Conservation (phyloP, 768 basidiomycete genomes). For the Cubamyces lactineus region DNA sequence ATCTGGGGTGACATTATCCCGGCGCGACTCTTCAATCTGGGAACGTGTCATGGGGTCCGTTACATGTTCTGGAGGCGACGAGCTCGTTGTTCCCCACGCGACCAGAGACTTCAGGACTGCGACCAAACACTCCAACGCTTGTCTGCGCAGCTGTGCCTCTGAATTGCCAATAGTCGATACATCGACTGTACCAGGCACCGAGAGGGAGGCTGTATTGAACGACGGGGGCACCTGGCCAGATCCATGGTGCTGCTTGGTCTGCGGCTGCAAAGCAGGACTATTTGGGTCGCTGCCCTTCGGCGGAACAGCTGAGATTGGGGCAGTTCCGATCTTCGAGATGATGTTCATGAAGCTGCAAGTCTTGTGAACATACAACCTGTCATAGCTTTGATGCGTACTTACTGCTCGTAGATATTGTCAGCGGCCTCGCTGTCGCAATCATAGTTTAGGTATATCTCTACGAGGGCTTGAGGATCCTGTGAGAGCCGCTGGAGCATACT, state of each 20-base stretch:
- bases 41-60: constrained; percentile 49
- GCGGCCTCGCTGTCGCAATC: constrained; percentile 94
- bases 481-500: constrained; percentile 86
- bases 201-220: constrained; percentile 64
- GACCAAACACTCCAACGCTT: constrained; percentile 94
- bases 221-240: constrained; percentile 56
- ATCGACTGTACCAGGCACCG: constrained; percentile 69
- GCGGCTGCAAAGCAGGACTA: constrained; percentile 63
- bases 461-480: constrained; percentile 95
- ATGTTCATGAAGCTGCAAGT: constrained; percentile 83
- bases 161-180: constrained; percentile 69
- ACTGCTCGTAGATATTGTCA: constrained; percentile 98
- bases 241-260: constrained; percentile 46
- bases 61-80: constrained; percentile 44
- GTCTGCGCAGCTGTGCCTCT: constrained; percentile 83
- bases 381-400: constrained; percentile 34
- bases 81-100: constrained; percentile 74
- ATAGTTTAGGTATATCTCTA: constrained; percentile 98
- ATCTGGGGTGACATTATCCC: constrained; percentile 59
- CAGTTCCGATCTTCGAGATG: constrained; percentile 86
- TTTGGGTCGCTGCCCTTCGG: constrained; percentile 58
- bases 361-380: constrained; percentile 1
- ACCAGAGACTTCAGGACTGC: constrained; percentile 88
- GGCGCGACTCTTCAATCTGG: constrained; percentile 56
- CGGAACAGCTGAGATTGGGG: constrained; percentile 49